These are phyloP conservation scores for Aphanomyces euteiches DNA, from an alignment of 352 stramenopile genomes.

Conservation along the genomic window DNA sequence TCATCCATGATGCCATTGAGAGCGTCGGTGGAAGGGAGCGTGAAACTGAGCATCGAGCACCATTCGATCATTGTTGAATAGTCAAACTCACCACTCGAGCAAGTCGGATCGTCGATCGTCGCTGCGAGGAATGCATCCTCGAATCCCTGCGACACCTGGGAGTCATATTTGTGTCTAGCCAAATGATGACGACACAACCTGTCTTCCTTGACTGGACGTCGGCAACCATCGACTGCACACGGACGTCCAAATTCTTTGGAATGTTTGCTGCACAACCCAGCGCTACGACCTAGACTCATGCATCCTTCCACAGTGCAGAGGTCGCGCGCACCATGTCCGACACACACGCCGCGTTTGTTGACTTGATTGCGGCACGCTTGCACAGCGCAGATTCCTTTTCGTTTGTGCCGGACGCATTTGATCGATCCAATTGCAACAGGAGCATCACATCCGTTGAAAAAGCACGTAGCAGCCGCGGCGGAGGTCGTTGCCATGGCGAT, in stretches of 20 bases:
- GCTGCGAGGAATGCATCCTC: background rate
- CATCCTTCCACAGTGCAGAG: background rate
- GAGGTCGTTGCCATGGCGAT: background rate
- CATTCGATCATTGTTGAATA: background rate
- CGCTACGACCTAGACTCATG: background rate
- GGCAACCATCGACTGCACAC: background rate
- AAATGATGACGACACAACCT: background rate
- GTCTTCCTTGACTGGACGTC: background rate
- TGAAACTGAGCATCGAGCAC: no score
- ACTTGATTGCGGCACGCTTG: background rate
- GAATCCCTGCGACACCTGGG: background rate
- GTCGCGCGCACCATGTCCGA: background rate
- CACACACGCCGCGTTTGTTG: conserved; percentile 1
- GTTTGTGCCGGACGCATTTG: background rate
- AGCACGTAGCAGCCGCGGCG: background rate
- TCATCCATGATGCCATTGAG: background rate
- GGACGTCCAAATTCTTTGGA: background rate
- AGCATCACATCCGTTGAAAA: background rate
- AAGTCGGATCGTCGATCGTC: background rate
- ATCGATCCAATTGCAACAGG: background rate
- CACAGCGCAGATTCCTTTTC: background rate
- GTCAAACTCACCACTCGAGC: background rate
- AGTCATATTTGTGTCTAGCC: background rate
- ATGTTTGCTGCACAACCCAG: background rate
- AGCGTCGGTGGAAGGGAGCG: no score